A percentile compares a stretch with the other conserved stretches of the same genome.
Conservation (phyloP, 495 filamentous ascomycete genomes). For the Geoglossum glabrum region DNA sequence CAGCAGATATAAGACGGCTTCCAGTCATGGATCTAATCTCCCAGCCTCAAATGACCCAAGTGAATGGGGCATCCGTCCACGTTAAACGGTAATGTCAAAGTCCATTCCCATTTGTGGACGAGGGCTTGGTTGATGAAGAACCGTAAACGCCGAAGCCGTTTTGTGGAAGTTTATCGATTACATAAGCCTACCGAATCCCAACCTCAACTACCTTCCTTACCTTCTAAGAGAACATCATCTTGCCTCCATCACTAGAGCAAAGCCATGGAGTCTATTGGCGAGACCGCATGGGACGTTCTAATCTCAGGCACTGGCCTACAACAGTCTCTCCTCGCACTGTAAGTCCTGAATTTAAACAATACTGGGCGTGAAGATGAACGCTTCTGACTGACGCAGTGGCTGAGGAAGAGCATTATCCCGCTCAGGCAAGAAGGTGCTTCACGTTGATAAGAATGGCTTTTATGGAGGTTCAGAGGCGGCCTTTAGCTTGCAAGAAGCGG, state of each 20-base stretch:
- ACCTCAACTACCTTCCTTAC: neutral
- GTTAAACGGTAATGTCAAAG: neutral
- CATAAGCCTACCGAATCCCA: neutral
- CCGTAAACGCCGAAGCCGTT: neutral
- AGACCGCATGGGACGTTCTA: constrained; percentile 76
- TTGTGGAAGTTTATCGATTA: neutral
- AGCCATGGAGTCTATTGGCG: constrained; percentile 59
- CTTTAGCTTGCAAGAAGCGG: constrained; percentile 65
- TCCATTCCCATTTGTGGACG: neutral
- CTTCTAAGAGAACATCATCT: neutral
- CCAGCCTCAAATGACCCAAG: constrained; percentile 26
- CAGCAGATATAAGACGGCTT: constrained; percentile 84
- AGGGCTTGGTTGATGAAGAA: neutral
- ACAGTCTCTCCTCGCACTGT: constrained; percentile 88
- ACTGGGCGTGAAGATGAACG: constrained; percentile 8
- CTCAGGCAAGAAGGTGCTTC: constrained; percentile 77
- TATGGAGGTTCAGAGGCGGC: constrained; percentile 80
- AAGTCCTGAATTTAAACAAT: constrained; percentile 18
- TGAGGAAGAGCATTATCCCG: constrained; percentile 70
- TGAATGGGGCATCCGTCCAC: neutral
- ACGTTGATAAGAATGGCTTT: constrained; percentile 69
- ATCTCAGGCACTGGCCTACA: constrained; percentile 76
- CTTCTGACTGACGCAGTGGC: constrained; percentile 44
- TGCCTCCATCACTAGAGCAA: neutral
- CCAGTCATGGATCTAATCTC: constrained; percentile 33